Evolutionary conservation across 2,329 filamentous ascomycete species (phyloP).

Genomic region (Aspergillus sergii): DNA sequence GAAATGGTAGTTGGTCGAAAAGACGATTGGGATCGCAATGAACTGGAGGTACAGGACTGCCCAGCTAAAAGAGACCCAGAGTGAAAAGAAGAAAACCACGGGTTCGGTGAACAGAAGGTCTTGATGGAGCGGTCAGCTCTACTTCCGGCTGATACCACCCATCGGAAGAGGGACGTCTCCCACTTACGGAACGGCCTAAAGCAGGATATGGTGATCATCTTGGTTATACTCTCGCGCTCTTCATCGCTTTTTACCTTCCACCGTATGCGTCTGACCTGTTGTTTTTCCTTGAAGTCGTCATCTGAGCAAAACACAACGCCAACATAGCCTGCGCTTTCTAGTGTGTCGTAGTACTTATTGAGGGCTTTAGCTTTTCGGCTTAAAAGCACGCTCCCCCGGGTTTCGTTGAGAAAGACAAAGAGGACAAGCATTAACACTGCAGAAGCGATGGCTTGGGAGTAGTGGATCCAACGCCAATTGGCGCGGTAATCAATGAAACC

Average conservation of each 20-base stretch:
- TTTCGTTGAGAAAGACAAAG: slow-evolving; percentile 72
- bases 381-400: slow-evolving; percentile 74
- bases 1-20: slow-evolving; percentile 68
- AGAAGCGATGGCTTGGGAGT: slow-evolving; percentile 72
- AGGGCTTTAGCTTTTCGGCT: slow-evolving; percentile 70
- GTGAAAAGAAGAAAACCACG: slow-evolving; percentile 69
- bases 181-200: slow-evolving; percentile 68
- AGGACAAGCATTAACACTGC: slow-evolving; percentile 64
- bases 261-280: slow-evolving; percentile 58
- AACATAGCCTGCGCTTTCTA: slow-evolving; percentile 64
- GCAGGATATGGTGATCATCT: slow-evolving; percentile 71
- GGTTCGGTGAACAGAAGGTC: slow-evolving; percentile 60
- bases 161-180: slow-evolving; percentile 11
- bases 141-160: neutral
- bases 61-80: slow-evolving; percentile 87
- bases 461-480: slow-evolving; percentile 82
- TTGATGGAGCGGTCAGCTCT: slow-evolving; percentile 12
- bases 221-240: slow-evolving; percentile 64
- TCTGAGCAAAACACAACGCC: slow-evolving; percentile 50
- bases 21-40: slow-evolving; percentile 74
- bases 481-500: slow-evolving; percentile 67
- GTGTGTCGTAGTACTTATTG: slow-evolving; percentile 74
- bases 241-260: slow-evolving; percentile 79
- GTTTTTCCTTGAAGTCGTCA: slow-evolving; percentile 28
- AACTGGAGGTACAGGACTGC: slow-evolving; percentile 81